Conservation (phyloP, 179 eudicot genomes). For the Actinidia chinensis region DNA sequence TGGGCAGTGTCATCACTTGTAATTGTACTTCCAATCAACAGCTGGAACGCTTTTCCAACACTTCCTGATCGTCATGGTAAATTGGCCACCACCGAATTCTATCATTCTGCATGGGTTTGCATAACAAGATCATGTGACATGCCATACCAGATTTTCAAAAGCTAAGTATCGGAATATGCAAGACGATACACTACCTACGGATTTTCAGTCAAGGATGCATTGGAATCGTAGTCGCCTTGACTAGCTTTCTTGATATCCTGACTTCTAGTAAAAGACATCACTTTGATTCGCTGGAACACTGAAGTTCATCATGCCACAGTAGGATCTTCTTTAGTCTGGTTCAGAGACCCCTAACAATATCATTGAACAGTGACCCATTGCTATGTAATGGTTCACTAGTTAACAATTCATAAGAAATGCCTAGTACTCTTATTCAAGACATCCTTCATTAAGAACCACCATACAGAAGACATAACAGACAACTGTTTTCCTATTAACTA, state of each 20-base stretch:
- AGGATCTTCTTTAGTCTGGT: not conserved
- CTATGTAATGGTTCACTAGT: not conserved
- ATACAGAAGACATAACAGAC: not conserved
- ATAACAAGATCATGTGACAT: constrained; percentile 10
- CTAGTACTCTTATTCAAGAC: not conserved
- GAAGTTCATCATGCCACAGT: constrained; percentile 28
- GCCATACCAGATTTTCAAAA: not conserved
- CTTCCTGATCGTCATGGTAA: constrained; percentile 69
- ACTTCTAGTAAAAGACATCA: constrained; percentile 71
- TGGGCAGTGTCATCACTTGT: constrained; percentile 59
- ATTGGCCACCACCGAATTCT: constrained; percentile 78
- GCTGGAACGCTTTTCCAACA: constrained; percentile 79
- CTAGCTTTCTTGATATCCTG: constrained; percentile 50
- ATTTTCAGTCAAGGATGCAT: constrained; percentile 55
- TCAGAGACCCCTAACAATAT: no score
- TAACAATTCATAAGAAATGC: not conserved
- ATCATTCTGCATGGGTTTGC: constrained; percentile 50
- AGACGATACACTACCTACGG: constrained; percentile 53
- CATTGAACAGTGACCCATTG: not conserved
- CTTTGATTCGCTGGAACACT: constrained; percentile 80
- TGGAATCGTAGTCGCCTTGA: constrained; percentile 69
- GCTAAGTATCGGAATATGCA: constrained; percentile 3
- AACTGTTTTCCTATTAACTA: no score
- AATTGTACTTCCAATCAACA: constrained; percentile 49
- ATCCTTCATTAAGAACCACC: not conserved